Evolutionary conservation across 768 basidiomycete species (phyloP).

Genomic region (Hygrophorus russula): DNA sequence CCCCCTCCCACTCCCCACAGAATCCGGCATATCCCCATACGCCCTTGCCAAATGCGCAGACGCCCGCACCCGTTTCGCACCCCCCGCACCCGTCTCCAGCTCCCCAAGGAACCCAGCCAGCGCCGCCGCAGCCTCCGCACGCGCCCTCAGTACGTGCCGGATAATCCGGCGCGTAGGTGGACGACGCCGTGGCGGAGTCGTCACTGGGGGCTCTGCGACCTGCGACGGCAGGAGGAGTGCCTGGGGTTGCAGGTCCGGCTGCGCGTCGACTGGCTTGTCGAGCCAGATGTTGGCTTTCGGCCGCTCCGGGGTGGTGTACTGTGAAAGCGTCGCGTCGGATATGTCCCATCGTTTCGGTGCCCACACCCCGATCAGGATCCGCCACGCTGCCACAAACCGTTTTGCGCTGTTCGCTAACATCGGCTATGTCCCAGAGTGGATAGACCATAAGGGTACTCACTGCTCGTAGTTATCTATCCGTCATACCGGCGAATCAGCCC

Average conservation of each 20-base stretch:
- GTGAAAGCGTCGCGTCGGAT: constrained; percentile 57
- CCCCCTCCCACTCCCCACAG: constrained; percentile 22
- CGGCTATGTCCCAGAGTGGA: constrained; percentile 5
- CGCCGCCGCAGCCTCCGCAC: constrained; percentile 72
- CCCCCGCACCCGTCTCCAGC: constrained; percentile 29
- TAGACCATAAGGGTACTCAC: constrained; percentile 36
- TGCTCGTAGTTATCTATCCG: constrained; percentile 61
- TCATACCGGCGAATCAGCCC: neutral
- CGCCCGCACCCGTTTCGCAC: constrained; percentile 29
- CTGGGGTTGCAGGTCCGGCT: constrained; percentile 6
- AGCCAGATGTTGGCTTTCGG: constrained; percentile 70
- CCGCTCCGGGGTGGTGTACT: constrained; percentile 54
- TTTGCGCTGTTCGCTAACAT: constrained; percentile 51
- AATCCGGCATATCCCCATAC: constrained; percentile 32
- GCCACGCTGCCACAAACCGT: constrained; percentile 88
- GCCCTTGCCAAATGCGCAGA: constrained; percentile 37
- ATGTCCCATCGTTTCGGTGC: constrained; percentile 76
- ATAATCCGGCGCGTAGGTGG: constrained; percentile 78
- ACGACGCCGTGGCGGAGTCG: constrained; percentile 25
- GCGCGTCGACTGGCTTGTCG: constrained; percentile 25
- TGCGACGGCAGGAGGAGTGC: constrained; percentile 8
- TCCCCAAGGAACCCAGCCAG: constrained; percentile 65
- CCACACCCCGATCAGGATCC: constrained; percentile 94
- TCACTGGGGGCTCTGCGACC: constrained; percentile 29
- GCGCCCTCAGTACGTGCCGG: constrained; percentile 78